These are phyloP conservation scores for Iberis pinnata DNA, from an alignment of 345 rosid genomes.

Conservation along the genomic window DNA sequence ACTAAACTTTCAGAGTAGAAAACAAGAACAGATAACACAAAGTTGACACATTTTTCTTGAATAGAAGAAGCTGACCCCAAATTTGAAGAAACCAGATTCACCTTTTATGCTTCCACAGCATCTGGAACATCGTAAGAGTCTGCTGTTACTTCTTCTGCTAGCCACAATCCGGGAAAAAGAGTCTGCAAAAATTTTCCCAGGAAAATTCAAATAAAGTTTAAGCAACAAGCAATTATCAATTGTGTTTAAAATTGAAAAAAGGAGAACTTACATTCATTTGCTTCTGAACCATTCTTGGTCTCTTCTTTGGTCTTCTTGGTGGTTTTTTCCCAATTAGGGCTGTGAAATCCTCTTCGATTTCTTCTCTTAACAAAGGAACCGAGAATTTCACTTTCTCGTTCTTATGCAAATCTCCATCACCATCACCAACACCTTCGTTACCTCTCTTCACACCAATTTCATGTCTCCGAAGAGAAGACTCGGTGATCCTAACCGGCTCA, in stretches of 20 bases:
- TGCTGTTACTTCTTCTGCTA: slow-evolving; percentile 45
- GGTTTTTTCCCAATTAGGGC: slow-evolving; percentile 46
- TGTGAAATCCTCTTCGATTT: slow-evolving; percentile 57
- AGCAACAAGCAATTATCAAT: slow-evolving; percentile 3
- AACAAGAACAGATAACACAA: slow-evolving; percentile 10
- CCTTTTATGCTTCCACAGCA: slow-evolving; percentile 38
- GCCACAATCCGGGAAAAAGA: slow-evolving; percentile 55
- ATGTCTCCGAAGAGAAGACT: slow-evolving; percentile 21
- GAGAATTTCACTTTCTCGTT: slow-evolving; percentile 41
- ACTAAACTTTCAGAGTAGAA: background rate
- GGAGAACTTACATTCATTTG: slow-evolving; percentile 44
- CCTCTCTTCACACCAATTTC: slow-evolving; percentile 26
- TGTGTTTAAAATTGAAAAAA: background rate
- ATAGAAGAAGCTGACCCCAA: slow-evolving; percentile 19
- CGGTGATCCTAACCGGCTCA: slow-evolving; percentile 27
- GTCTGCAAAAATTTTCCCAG: slow-evolving; percentile 34
- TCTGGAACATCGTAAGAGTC: slow-evolving; percentile 52
- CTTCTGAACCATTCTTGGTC: slow-evolving; percentile 51
- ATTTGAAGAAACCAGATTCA: background rate
- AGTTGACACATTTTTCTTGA: slow-evolving; percentile 21
- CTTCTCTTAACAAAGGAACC: slow-evolving; percentile 48
- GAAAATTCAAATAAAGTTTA: background rate
- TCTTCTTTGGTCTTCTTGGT: slow-evolving; percentile 59
- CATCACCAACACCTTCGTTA: slow-evolving; percentile 9
- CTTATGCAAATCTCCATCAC: slow-evolving; percentile 18